Percentiles rank a stretch among this genome's conserved stretches.
Conservation (phyloP, 139 green algal species). For the Picochlorum sp. region DNA sequence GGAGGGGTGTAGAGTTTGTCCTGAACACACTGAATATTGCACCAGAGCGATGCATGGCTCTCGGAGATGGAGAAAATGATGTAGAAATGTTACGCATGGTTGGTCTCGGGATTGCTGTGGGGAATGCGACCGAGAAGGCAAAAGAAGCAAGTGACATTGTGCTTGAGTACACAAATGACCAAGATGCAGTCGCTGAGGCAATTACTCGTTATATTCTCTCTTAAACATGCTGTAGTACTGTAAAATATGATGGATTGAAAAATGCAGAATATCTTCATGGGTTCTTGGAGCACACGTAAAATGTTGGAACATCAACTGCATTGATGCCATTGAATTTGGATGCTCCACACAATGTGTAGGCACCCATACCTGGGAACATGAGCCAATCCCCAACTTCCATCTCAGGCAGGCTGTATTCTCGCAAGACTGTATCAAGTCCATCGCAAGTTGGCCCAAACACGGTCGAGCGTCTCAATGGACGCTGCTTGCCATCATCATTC, state of each 20-base stretch:
- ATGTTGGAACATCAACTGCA: constrained; percentile 22
- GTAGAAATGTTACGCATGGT: constrained; percentile 80
- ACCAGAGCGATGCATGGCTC: constrained; percentile 48
- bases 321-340: constrained; percentile 74
- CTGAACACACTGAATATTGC: constrained; percentile 36
- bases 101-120: constrained; percentile 75
- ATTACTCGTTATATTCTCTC: constrained; percentile 27
- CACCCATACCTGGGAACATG: constrained; percentile 81
- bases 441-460: constrained; percentile 88
- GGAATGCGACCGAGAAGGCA: constrained; percentile 30
- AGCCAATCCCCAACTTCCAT: constrained; percentile 83
- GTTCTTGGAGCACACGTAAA: constrained; percentile 35
- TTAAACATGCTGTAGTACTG: no score
- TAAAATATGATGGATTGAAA: no score
- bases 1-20: constrained; percentile 36
- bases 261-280: neutral
- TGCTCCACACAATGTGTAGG: constrained; percentile 83
- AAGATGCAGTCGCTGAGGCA: constrained; percentile 80
- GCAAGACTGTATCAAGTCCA: constrained; percentile 69
- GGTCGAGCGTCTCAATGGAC: constrained; percentile 44
- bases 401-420: constrained; percentile 60
- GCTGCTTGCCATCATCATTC: constrained; percentile 26
- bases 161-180: constrained; percentile 61
- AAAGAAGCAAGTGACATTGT: constrained; percentile 19
- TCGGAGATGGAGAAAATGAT: constrained; percentile 89